Base-by-base conservation (phyloP, 2,329 filamentous ascomycete genomes). In the Neonectria neomacrospora region DNA sequence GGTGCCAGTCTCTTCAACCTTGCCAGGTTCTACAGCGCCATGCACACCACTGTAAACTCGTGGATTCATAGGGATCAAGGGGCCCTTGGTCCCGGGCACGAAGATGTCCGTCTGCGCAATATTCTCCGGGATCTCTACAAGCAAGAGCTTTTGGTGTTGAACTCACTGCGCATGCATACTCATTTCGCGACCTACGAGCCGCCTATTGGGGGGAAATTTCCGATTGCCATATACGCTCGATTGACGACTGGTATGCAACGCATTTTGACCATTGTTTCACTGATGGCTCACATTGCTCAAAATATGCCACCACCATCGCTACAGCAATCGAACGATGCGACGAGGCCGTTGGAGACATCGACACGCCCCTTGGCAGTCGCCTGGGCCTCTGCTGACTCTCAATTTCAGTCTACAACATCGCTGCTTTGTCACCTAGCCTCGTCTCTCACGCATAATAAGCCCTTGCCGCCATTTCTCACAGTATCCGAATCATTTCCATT, bases 281-380 rank as follows among this genome's bases (percentile, higher is more conserved):
- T 63, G 3, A 63, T 63, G 61, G 54, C 61, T 23, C 61, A 63
- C 28, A 63, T 59, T 37, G 55, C 55, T 3, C 61, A 63, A 51
- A 59, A 51, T 3, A 55, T 55, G 51, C 61, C 61, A 10, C 39
- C 55, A 8, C 55, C 55, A 1, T 55, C 51, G 12, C 45, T 45
- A 11, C 26, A 55, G 18, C 9, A 37, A 12, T 18, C 23, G 3
- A 12, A 30, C 23, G 41, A 41, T 7, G 37, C 30, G n/a, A 16
- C 42, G 4, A n/a, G 48, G 30, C 37, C 50, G 4, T 20, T 42
- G 9, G 50, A 52, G 10, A 50, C 18, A 32, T 37, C 60, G 6
- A 32, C 48, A n/a, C 41, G 52, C 22, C 56, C 44, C 16, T 30
- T 59, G 3, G 51, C 55, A 34, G 34, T 52, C 1, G 45, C 61